Base-by-base conservation (phyloP, 352 stramenopile genomes). In the Phytophthora pinifolia region DNA sequence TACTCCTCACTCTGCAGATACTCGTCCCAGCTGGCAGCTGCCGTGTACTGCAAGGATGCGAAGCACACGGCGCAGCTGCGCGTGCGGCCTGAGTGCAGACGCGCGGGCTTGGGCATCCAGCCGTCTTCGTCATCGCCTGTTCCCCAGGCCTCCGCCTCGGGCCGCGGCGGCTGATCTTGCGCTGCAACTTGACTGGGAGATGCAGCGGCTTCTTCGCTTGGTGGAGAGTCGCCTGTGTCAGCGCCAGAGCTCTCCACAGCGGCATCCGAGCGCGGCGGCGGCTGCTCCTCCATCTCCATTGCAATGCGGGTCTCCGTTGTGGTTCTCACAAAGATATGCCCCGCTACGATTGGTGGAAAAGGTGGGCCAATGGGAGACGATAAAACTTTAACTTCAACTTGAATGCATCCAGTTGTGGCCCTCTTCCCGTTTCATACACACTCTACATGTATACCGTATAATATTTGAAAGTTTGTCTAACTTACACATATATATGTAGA, bases 91-190 rank as follows among this genome's bases (percentile, higher is more conserved):
- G 79, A 88, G 51, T 95, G 86, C 3, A 95, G 57, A 2, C 80
- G 72, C 9, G 83, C 83, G 0, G 86, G 76, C 31, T 92, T 93
- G 37, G 86, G 83, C 76, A 95, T 91, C 86, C 86, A 95, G 1
- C 77, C 80, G 59, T 92, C 82, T 15, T 86, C 81, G 29, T 82
- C 72, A n/a, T 66, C 42, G 46, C 47, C 41, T 2, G 34, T 52
- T 12, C 45, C 46, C 55, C 55, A 67, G 20, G 56, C 39, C 35
- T 68, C 65, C 9, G 33, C 13, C 13, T 67, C 51, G 1, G 37
- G 18, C 39, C 46, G 29, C 18, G 43, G 18, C 4, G 35, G 13
- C 29, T 59, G 43, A 7, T 22, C 53, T 27, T 60, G 60, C 10
- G 52, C 2, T 1, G 34, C 20, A 41, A 14, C 36, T 37, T 64